Base-by-base conservation (phyloP, 2,329 filamentous ascomycete species). In the Tolypocladium tropicale region DNA sequence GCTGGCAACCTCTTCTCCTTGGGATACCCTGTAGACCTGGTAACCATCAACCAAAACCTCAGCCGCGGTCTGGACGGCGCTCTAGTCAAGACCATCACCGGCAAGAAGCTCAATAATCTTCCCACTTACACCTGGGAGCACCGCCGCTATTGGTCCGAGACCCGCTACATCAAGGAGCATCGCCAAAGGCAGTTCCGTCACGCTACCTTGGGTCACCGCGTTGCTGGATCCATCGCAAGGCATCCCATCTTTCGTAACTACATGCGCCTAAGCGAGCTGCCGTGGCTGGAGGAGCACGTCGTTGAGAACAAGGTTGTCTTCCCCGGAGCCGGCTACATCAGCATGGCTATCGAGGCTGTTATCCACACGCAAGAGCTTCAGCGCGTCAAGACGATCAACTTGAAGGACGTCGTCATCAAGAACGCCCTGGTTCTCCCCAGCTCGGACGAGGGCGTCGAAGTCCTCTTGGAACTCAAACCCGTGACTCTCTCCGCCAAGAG, bases 341-440 rank as follows among this genome's bases (percentile, higher is more conserved):
- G 52, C 34, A 67, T 69, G 60, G 67, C 65, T 3, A 64, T 69
- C 4, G 67, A 70, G 55, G 67, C 66, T 10, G 58, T 56, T 2
- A 43, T 60, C 11, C 60, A 59, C 28, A 59, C 59, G 28, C 57
- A 61, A 6, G 54, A 53, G 21, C 33, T 56, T 10, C 57, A 60
- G 21, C 55, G 37, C n/a, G 60, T 60, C 41, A 61, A 59, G 53
- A 53, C 54, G 32, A 62, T 61, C 48, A 54, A 56, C 21, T 14
- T 61, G 37, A 62, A 59, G 55, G 61, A 63, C 41, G 59, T 64
- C 21, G 58, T 60, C 12, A 58, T 63, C 48, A 61, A 62, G 58
- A 61, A 60, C n/a, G 63, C 64, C 3, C 56, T 65, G 12, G 55
- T 64, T 4, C 57, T 65, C 3, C 62, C 62, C 3, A 56, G 55